Evolutionary conservation across 768 basidiomycete genomes (phyloP).

Genomic region (Trametes gibbosa): DNA sequence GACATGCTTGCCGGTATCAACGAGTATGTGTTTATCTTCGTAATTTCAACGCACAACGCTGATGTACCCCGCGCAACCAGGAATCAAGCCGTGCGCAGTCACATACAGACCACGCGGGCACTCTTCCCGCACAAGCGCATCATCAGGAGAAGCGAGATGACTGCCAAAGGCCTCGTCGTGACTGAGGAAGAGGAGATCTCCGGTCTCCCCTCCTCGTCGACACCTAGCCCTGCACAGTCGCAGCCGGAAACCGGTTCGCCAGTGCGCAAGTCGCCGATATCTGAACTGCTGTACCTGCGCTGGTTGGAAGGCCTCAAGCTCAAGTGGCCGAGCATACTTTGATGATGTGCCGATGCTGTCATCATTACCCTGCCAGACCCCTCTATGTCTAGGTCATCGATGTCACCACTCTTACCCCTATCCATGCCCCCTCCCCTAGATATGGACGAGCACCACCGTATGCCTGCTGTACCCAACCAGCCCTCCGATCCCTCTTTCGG

Average conservation of each 20-base stretch:
- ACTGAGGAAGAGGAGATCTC: slow-evolving; percentile 77
- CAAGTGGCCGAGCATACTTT: slow-evolving; percentile 80
- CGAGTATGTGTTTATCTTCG: slow-evolving; percentile 55
- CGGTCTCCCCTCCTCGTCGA: slow-evolving; percentile 42
- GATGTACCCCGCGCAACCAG: slow-evolving; percentile 36
- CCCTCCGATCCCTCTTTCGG: background rate
- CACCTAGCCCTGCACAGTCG: slow-evolving; percentile 28
- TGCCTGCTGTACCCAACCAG: background rate
- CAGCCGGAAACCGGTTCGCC: slow-evolving; percentile 38
- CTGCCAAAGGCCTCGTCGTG: slow-evolving; percentile 76
- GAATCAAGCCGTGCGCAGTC: slow-evolving; percentile 72
- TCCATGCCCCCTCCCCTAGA: background rate
- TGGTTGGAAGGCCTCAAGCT: slow-evolving; percentile 92
- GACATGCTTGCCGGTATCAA: slow-evolving; percentile 90
- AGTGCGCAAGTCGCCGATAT: slow-evolving; percentile 80
- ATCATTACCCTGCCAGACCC: background rate
- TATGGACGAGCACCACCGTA: background rate
- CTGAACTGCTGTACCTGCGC: slow-evolving; percentile 94
- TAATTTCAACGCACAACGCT: background rate
- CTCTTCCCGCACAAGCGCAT: slow-evolving; percentile 82
- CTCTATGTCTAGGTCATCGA: background rate
- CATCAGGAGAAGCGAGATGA: slow-evolving; percentile 82
- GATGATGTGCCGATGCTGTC: background rate
- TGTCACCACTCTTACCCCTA: too few relatives aligned
- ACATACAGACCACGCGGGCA: slow-evolving; percentile 76